These are phyloP conservation scores for Talaromyces sp. DNA, from an alignment of 2,329 filamentous ascomycete species.

Conservation along the genomic window DNA sequence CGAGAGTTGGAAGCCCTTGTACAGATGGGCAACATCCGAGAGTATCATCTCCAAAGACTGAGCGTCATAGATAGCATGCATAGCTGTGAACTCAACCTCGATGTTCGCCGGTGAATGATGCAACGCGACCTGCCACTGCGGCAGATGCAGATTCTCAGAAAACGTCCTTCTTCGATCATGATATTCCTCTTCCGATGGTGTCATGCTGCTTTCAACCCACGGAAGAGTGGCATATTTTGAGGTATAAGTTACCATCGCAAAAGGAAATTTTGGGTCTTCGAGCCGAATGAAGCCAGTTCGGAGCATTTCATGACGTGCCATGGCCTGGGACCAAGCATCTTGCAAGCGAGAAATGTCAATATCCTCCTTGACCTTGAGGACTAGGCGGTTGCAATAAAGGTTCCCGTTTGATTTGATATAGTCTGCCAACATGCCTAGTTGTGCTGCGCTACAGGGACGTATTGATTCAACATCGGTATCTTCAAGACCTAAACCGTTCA, in stretches of 20 bases:
- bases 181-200: background rate
- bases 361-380: constrained; percentile 48
- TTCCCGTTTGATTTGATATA: constrained; percentile 66
- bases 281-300: constrained; percentile 70
- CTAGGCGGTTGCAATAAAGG: constrained; percentile 74
- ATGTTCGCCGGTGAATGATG: constrained; percentile 31
- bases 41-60: constrained; percentile 68
- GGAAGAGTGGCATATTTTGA: constrained; percentile 37
- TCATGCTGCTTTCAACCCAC: constrained; percentile 31
- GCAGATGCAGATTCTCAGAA: constrained; percentile 49
- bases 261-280: constrained; percentile 60
- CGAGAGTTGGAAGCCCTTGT: constrained; percentile 29
- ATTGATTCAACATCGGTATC: constrained; percentile 54
- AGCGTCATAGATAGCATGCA: constrained; percentile 87
- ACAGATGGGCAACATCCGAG: constrained; percentile 52
- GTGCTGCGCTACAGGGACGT: constrained; percentile 75
- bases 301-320: constrained; percentile 65
- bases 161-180: constrained; percentile 30
- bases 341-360: constrained; percentile 47
- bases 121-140: constrained; percentile 64
- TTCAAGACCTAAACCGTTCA: constrained; percentile 33
- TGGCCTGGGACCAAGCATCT: constrained; percentile 60
- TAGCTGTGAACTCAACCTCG: constrained; percentile 56
- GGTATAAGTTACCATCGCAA: constrained; percentile 70
- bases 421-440: constrained; percentile 75